These are phyloP conservation scores for Cudoniella acicularis DNA, from an alignment of 495 filamentous ascomycete species.

Conservation along the genomic window DNA sequence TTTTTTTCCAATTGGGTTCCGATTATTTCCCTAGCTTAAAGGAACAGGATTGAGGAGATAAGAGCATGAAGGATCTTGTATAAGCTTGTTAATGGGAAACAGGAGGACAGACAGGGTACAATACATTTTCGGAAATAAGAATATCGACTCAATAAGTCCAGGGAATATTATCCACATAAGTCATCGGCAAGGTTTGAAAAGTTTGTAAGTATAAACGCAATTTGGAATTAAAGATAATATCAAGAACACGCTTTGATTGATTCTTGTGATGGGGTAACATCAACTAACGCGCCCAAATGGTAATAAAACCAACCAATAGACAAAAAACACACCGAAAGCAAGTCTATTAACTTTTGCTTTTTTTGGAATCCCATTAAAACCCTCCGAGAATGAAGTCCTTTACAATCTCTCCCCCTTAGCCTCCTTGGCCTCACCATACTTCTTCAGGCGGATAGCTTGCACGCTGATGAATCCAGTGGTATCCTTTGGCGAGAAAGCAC, in stretches of 20 bases:
- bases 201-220: too few species aligned
- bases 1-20: too few species aligned
- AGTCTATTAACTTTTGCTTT: not conserved
- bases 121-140: too few species aligned
- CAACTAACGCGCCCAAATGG: not conserved
- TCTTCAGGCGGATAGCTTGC: slow-evolving; percentile 83
- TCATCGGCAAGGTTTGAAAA: too few species aligned
- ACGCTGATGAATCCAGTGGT: slow-evolving; percentile 78
- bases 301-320: not conserved
- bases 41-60: too few species aligned
- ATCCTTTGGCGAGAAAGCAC: slow-evolving; percentile 70
- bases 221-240: too few species aligned
- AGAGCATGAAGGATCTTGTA: too few species aligned
- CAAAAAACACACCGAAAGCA: not conserved
- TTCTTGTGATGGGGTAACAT: not conserved
- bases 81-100: too few species aligned
- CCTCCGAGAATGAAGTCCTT: not conserved
- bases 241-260: not conserved
- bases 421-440: slow-evolving; percentile 55
- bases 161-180: too few species aligned
- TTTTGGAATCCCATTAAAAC: not conserved
- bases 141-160: too few species aligned
- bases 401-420: not conserved
- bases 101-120: too few species aligned
- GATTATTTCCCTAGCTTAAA: too few species aligned